These are phyloP conservation scores for Begonia fuchsioides DNA, from an alignment of 306 rosid genomes.

Conservation along the genomic window DNA sequence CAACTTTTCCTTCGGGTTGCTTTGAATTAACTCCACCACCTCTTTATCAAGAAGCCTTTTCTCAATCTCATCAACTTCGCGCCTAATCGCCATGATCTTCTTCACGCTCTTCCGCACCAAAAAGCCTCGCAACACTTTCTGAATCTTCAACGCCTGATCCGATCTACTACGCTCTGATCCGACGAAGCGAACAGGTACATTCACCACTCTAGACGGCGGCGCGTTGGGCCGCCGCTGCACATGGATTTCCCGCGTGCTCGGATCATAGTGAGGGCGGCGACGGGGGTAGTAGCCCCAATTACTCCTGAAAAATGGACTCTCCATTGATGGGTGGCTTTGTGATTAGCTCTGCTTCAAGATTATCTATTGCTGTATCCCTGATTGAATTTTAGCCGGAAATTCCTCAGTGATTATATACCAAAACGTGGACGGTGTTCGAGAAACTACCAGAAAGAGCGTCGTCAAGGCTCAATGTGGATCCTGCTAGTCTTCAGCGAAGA, in stretches of 20 bases:
- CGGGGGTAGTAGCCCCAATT: slow-evolving; percentile 7
- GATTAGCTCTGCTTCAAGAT: no score
- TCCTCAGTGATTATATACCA: no score
- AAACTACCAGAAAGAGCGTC: no score
- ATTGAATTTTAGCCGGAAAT: no score
- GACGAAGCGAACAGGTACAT: slow-evolving; percentile 46
- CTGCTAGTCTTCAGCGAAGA: no score
- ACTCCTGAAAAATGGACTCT: slow-evolving; percentile 11
- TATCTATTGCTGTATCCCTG: no score
- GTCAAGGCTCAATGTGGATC: no score
- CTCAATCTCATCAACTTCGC: slow-evolving; percentile 33
- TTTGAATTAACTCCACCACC: slow-evolving; percentile 17
- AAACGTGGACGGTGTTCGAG: no score
- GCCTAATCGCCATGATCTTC: slow-evolving; percentile 26
- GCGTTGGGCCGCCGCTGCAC: slow-evolving; percentile 9
- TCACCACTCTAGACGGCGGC: slow-evolving; percentile 26
- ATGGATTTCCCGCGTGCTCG: slow-evolving; percentile 2
- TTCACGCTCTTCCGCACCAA: slow-evolving; percentile 44
- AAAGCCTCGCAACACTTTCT: slow-evolving; percentile 44
- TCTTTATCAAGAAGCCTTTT: slow-evolving; percentile 11
- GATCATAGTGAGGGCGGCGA: slow-evolving; percentile 4
- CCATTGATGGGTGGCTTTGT: slow-evolving; percentile 12
- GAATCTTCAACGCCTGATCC: slow-evolving; percentile 34
- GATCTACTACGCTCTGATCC: slow-evolving; percentile 13
- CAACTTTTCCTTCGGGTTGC: slow-evolving; percentile 37